Conservation (phyloP, 768 basidiomycete species). For the Fistulinella prunicolor region DNA sequence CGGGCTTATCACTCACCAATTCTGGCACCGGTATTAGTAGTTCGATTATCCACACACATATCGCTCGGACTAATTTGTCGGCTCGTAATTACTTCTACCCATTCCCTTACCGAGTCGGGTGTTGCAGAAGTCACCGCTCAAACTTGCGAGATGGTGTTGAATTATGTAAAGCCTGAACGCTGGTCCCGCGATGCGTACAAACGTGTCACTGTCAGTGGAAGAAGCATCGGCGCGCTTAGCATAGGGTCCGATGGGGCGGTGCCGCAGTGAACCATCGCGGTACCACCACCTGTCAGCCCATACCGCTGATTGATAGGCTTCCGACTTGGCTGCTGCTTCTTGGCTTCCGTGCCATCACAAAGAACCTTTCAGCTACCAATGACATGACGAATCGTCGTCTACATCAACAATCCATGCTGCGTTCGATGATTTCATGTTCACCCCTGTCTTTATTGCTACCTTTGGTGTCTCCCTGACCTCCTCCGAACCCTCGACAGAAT, state of each 20-base stretch:
- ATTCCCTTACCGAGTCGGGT: neutral
- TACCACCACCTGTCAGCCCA: neutral
- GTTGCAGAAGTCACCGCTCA: neutral
- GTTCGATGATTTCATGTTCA: neutral
- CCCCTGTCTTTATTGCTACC: neutral
- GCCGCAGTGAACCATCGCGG: slow-evolving; percentile 6
- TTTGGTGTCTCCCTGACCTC: neutral
- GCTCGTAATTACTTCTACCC: neutral
- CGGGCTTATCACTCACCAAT: neutral
- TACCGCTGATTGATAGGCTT: slow-evolving; percentile 7
- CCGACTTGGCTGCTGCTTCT: slow-evolving; percentile 10
- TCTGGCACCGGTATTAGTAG: neutral
- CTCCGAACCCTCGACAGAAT: slow-evolving; percentile 1
- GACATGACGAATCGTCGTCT: neutral
- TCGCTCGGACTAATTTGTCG: neutral
- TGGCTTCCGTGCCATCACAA: neutral
- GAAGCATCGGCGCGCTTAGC: neutral
- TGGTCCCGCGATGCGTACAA: slow-evolving; percentile 13
- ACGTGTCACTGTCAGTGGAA: slow-evolving; percentile 4
- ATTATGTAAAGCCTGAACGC: neutral
- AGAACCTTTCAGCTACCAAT: neutral
- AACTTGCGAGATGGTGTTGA: neutral
- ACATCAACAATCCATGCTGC: slow-evolving; percentile 7
- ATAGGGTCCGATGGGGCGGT: slow-evolving; percentile 11
- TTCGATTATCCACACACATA: neutral